Evolutionary conservation across 2,329 filamentous ascomycete genomes (phyloP), one percentile per base, ranked within the genome.

Genomic region (Apiospora phragmitis): DNA sequence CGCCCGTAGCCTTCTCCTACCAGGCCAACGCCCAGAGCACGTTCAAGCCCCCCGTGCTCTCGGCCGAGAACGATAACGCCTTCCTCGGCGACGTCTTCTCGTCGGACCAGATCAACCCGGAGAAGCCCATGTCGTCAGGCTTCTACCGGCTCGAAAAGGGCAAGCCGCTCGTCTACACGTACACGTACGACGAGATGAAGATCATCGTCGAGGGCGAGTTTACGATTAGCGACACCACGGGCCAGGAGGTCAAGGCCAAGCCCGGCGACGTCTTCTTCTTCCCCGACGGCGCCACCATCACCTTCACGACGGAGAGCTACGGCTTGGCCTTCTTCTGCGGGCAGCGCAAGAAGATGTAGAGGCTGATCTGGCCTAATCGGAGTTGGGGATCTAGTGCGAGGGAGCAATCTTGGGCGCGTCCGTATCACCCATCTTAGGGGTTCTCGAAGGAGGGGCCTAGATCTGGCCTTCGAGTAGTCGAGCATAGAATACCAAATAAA

Each of bases 141-240:
- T 87, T 93, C 77, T 93, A 92, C 83, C 86, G 90, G 16, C 84
- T 93, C 14, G 89, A 92, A 76, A 90, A 91, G 74, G 90, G 91
- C 75, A 89, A 89, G 4, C 88, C 90, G 1, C 85, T 93, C 24
- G 88, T 90, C 11, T 93, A 93, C 82, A 88, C 86, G 42, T 93
- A 93, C 81, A 89, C 85, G 51, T 93, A 92, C 80, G 87, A 93
- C 76, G 91, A 93, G 83, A 91, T 92, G 88, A 93, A 93, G 83
- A 91, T 93, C 77, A 90, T 93, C 73, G 81, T 93, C 12, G 90
- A 92, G 75, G 91, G 91, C 18, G 85, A 88, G 74, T 92, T 90
- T 76, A 87, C 89, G 72, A 91, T 93, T 75, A 84, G 83, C 41
- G 91, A 92, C 74, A 87, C 87, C 78, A 88, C 88, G 1, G 91